Evolutionary conservation across 305 asterid genomes (phyloP), one percentile per base, ranked within the genome.

Genomic region (Fraxinus xanthoxyloides): DNA sequence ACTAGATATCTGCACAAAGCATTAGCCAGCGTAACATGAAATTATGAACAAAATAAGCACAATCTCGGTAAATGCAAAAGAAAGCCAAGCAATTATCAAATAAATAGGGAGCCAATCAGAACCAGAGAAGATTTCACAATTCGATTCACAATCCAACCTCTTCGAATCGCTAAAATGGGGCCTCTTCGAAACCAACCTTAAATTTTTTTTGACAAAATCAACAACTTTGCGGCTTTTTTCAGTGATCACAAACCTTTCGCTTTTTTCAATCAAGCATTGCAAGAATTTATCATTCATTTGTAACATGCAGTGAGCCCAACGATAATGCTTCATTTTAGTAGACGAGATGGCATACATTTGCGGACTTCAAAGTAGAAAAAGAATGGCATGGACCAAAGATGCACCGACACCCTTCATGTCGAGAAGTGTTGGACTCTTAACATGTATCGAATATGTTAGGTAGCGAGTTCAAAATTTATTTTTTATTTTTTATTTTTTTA

Each of bases 1-100:
- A 79, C 88, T 86, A 46, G 93, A 86, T 84, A 89, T 56, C 97
- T 91, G 91, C 89, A 86, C 5, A 83, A 54, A 81, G 38, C 59
- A 85, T 19, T n/a, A 75, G 31, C 40, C 38, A 38, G 67, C 31
- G 51, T 80, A 82, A 80, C 69, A 79, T 77, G 77, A 36, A 78
- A 28, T 77, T 19, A 40, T 21, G 15, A 23, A 23, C 19, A 21
- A 17, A 5, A 69, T 48, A 9, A 79, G 19, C 61, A 59, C 17
- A 51, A 78, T 21, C 81, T 77, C n/a, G 21, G 2, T 10, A 75
- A 43, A 78, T 17, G 74, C 17, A 75, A 10, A 51, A 31, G 23
- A 2, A 75, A 43, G 30, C 56, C 10, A 59, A 5, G 72, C 84
- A 43, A 74, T 23, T 28, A 59, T 36, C 24, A 56, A 73, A 31